Percentiles rank a stretch among this genome's conserved stretches.
Evolutionary conservation across 164 flowering plant genomes (phyloP).

Genomic region (Liriodendron chinense): DNA sequence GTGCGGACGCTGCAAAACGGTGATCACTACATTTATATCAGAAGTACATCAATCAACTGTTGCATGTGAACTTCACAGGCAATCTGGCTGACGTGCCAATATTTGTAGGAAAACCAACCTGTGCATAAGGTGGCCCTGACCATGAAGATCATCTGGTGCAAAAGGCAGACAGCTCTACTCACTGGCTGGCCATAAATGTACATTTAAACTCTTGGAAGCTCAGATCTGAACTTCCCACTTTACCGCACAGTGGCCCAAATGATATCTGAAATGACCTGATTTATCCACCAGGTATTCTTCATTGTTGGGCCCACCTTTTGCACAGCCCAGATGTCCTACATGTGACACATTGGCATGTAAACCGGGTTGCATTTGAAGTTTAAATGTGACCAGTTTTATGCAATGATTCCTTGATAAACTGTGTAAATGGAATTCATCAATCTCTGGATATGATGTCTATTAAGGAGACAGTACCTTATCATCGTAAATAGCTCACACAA

Average conservation of each 20-base stretch:
- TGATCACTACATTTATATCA: background rate
- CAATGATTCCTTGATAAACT: background rate
- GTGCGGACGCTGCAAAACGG: conserved; percentile 82
- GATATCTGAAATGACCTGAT: background rate
- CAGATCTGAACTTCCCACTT: background rate
- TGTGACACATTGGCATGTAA: background rate
- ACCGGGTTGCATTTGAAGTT: background rate
- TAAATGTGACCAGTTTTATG: no score
- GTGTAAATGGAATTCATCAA: background rate
- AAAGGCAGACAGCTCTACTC: background rate
- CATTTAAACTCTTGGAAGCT: no score
- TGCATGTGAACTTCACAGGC: background rate
- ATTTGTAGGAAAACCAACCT: background rate
- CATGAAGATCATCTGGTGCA: background rate
- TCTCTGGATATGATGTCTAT: background rate
- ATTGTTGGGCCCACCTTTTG: background rate
- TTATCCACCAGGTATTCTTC: background rate
- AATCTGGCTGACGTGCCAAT: background rate
- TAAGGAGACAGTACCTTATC: conserved; percentile 62
- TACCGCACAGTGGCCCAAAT: background rate
- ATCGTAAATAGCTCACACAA: conserved; percentile 90
- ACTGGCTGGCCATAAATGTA: background rate
- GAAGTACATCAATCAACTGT: background rate
- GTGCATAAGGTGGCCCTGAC: background rate
- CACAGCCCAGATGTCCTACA: background rate